Percentiles rank a stretch among this genome's conserved stretches.
These are phyloP conservation scores for Naganishia albida DNA, from an alignment of 1,284 basidiomycete genomes.

Conservation along the genomic window DNA sequence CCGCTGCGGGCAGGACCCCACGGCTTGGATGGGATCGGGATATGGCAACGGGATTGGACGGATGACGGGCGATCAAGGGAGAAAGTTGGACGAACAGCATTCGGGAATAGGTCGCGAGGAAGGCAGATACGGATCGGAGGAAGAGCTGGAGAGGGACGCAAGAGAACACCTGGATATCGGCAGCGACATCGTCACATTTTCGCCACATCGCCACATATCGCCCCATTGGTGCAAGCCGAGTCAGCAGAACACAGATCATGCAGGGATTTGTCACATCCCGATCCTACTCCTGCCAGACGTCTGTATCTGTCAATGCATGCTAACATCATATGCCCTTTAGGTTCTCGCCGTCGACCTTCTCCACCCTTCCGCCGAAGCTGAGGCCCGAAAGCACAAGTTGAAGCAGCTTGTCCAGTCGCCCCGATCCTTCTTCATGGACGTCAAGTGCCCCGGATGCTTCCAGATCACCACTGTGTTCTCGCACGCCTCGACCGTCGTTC, in stretches of 20 bases:
- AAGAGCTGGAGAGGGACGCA: no score
- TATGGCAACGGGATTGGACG: background rate
- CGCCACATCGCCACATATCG: no score
- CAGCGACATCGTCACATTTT: background rate
- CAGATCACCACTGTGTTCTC: conserved; percentile 58
- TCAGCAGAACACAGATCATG: background rate
- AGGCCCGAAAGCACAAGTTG: conserved; percentile 94
- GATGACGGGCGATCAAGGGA: background rate
- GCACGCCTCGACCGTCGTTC: conserved; percentile 57
- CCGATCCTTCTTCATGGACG: conserved; percentile 99
- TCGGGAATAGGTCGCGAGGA: no score
- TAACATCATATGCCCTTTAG: conserved; percentile 55
- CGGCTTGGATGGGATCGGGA: background rate
- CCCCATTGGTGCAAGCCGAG: background rate
- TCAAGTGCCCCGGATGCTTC: conserved; percentile 90
- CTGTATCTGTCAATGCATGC: background rate
- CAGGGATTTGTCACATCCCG: background rate
- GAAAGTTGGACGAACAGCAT: background rate
- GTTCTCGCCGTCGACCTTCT: conserved; percentile 98
- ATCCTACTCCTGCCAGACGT: background rate
- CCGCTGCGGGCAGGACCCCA: background rate
- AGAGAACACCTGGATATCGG: background rate
- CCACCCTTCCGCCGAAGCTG: conserved; percentile 86
- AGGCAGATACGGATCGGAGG: no score
- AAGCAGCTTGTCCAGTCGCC: conserved; percentile 98